Conservation (phyloP, 2,329 filamentous ascomycete genomes). For the Cordyceps militaris region DNA sequence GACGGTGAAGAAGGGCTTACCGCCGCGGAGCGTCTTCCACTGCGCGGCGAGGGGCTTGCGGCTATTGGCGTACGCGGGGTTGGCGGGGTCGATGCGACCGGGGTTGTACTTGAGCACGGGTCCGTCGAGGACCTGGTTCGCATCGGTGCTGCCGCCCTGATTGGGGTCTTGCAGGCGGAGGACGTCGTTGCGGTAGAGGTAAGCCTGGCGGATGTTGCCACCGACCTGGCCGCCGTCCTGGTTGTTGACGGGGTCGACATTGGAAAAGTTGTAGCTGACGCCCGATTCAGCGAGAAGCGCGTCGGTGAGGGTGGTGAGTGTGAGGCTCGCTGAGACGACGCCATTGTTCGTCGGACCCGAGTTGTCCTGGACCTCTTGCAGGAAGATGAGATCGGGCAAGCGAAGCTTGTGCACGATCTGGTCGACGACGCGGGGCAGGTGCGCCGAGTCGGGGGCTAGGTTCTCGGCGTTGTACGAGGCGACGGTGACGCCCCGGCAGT, state of each 20-base stretch:
- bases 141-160: constrained; percentile 46
- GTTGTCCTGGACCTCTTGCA: constrained; percentile 67
- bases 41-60: constrained; percentile 62
- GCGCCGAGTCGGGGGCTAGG: constrained; percentile 47
- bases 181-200: constrained; percentile 57
- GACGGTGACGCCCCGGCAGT: constrained; percentile 55
- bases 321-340: constrained; percentile 48
- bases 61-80: constrained; percentile 51
- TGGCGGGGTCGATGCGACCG: constrained; percentile 57
- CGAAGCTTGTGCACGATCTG: constrained; percentile 60
- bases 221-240: constrained; percentile 60
- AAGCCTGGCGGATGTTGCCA: constrained; percentile 65
- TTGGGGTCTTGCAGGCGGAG: constrained; percentile 54
- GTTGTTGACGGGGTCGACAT: constrained; percentile 52
- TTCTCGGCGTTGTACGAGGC: constrained; percentile 68
- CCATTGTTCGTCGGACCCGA: constrained; percentile 55
- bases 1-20: constrained; percentile 58
- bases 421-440: constrained; percentile 50
- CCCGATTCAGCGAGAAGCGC: constrained; percentile 44
- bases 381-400: constrained; percentile 57
- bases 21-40: constrained; percentile 51
- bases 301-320: constrained; percentile 47
- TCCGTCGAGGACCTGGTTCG: constrained; percentile 47
- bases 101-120: constrained; percentile 61
- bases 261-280: constrained; percentile 51